phyloP scores from a whole-genome alignment of 2,329 filamentous ascomycete species.

The Talaromyces sp. region DNA sequence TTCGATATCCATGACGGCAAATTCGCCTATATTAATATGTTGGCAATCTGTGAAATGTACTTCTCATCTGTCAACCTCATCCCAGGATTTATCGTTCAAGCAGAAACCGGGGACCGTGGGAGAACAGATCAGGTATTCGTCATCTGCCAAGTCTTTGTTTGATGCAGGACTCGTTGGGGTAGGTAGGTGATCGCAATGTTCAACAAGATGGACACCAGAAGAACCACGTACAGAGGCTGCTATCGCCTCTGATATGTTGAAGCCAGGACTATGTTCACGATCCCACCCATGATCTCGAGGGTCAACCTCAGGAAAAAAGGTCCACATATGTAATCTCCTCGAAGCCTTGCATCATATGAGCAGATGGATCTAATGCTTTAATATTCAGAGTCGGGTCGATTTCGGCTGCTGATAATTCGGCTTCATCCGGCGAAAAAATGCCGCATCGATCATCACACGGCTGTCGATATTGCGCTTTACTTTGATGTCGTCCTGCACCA shows the following conservation, averaged over 20 bases:
- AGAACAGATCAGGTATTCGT: no score
- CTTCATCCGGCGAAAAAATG: slow-evolving; percentile 20
- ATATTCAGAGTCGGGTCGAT: not conserved
- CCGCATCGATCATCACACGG: slow-evolving; percentile 28
- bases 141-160: no score
- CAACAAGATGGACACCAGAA: not conserved
- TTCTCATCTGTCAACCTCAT: no score
- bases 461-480: slow-evolving; percentile 23
- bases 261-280: not conserved
- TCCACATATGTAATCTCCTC: not conserved
- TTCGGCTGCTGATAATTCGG: slow-evolving; percentile 18
- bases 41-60: no score
- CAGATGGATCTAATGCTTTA: no score
- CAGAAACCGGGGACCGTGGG: no score
- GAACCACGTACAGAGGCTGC: not conserved
- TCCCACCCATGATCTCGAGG: not conserved
- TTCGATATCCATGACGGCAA: no score
- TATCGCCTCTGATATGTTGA: not conserved
- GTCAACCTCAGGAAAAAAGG: not conserved
- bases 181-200: not conserved
- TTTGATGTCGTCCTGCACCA: slow-evolving; percentile 22
- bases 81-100: no score
- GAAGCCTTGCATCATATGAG: not conserved
- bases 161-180: no score
- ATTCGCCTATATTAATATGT: no score